Conservation (phyloP, 179 eudicot species). For the Vitellaria paradoxa region DNA sequence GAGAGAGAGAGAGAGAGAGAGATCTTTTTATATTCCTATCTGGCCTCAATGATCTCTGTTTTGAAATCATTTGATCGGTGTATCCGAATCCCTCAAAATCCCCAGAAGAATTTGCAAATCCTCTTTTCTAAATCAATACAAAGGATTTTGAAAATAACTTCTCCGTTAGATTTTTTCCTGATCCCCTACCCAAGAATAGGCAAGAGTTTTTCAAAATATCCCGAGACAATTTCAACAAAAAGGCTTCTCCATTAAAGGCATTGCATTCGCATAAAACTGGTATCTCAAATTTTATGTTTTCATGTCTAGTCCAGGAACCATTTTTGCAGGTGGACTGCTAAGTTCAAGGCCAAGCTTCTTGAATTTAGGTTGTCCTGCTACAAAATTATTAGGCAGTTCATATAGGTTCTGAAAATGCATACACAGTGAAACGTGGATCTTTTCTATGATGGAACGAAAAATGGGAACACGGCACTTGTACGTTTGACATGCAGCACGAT, state of each 20-base stretch:
- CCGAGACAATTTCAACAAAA: not conserved
- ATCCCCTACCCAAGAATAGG: not conserved
- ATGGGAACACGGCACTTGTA: too few relatives aligned
- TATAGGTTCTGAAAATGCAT: not conserved
- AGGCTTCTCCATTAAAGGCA: not conserved
- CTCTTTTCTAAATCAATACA: not conserved
- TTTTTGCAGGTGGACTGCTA: not conserved
- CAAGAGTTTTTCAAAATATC: not conserved
- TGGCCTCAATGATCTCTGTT: too few relatives aligned
- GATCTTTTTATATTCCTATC: too few relatives aligned
- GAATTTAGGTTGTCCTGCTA: not conserved
- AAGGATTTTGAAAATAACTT: not conserved
- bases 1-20: too few relatives aligned
- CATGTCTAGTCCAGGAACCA: not conserved
- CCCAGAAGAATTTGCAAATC: not conserved
- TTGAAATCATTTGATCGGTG: not conserved
- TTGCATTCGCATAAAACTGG: not conserved
- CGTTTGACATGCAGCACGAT: too few relatives aligned
- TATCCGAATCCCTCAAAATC: not conserved
- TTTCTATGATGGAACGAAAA: too few relatives aligned
- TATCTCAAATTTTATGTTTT: not conserved
- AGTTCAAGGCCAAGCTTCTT: not conserved
- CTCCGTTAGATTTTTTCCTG: not conserved
- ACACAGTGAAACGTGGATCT: not conserved
- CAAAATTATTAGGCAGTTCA: not conserved